Base-by-base conservation (phyloP, 2,329 filamentous ascomycete species). In the Aureobasidium pullulans region DNA sequence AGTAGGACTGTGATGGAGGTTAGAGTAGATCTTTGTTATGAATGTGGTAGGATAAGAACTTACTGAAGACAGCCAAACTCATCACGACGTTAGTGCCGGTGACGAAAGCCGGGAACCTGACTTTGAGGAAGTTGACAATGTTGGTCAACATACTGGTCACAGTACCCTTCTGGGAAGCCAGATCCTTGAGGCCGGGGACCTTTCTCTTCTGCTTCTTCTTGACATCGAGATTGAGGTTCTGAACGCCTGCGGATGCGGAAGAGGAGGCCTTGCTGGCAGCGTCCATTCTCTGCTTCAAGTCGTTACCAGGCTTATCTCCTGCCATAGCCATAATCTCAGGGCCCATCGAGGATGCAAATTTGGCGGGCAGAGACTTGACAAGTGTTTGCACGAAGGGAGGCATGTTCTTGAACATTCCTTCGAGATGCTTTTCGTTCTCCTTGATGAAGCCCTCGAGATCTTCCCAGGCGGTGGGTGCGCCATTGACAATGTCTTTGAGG, bases 401-500 rank as follows among this genome's bases (percentile, higher is more conserved):
- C 46, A 97, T 81, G 63, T 85, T 75, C 16, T 79, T 78, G 67
- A 84, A 87, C 62, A 85, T 82, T 64, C 82, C 81, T 67, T 86
- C 82, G 16, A 88, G 72, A 64, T 85, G 80, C n/a, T 77, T 74
- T 62, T 85, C 83, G n/a, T 81, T 83, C 59, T 84, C 82, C 9
- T 78, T 84, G 63, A 87, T 76, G 16, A 87, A 77, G 69, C 80
- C 82, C 66, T 86, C 84, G n/a, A 99, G 85, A 71, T 99, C 94
- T 69, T 88, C 82, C 72, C 95, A 96, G 2, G 94, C 94, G 0
- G 93, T 96, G 3, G 94, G 94, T 1, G 90, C 94, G 62, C 94
- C 94, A 70, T 91, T 92, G 67, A 94, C 84, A 15, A 96, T 82
- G 71, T 99, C 94, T 70, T 93, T 94, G 69, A 99, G 88, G 36